Base-by-base conservation (phyloP, 176 grass and related monocot species). In the Urochloa ruziziensis region DNA sequence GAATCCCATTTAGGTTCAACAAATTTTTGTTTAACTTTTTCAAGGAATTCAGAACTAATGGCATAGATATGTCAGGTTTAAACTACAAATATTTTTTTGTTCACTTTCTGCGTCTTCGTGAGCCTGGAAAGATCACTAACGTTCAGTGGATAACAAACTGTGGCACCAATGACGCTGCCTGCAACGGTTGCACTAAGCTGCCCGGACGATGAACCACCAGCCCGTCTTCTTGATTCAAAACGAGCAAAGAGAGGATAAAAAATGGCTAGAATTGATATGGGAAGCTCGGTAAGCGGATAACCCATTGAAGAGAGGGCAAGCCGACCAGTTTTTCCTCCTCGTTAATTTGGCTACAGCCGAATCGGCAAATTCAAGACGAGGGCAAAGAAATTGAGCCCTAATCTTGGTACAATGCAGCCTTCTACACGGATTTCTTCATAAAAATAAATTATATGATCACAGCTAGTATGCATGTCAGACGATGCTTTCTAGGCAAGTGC, bases 401-500 rank as follows among this genome's bases (percentile, higher is more conserved):
- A 82, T 64, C 88, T 49, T 78, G 83, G 88, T 90, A 90, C 88
- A 90, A 90, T 86, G 79, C 73, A 90, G 88, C 88, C 79, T 12
- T 72, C 5, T 70, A 16, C 40, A 11, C 0, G 1, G 1, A 58
- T 40, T 28, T 19, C 3, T 37, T 6, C 0, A 27, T 2, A 39
- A 64, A 30, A 1, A 29, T 36, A 7, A 19, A 3, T 16, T 47
- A 18, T 42, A n/a, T 9, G 73, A 7, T 23, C 2, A 32, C 5
- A 64, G 24, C 14, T 6, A 9, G 0, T 18, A 7, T 0, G 2
- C 7, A 12, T 57, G 89, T 94, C 95, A 93, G 95, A 84, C 81
- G 70, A 93, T 94, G 95, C 92, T 91, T 97, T 94, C 92, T 93
- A 94, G 95, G 95, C 95, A 94, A 91, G 59, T 36, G 90, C 92